Evolutionary conservation across 768 basidiomycete species (phyloP).

Genomic region (Phaeotremella fagi): DNA sequence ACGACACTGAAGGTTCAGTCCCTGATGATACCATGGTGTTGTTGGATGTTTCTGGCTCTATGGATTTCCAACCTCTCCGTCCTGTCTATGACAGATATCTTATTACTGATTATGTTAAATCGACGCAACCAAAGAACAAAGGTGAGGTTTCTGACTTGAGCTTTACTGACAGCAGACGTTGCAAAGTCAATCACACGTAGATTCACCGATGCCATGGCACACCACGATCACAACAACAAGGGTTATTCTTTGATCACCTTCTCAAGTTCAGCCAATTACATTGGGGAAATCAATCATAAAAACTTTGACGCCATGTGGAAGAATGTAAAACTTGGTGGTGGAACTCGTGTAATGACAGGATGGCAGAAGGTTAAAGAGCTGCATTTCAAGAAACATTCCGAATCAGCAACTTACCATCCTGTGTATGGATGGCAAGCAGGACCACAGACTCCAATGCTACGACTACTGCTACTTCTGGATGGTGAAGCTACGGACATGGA

Average conservation of each 20-base stretch:
- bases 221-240: conserved; percentile 8
- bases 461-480: conserved; percentile 21
- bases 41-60: conserved; percentile 20
- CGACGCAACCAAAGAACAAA: conserved; percentile 24
- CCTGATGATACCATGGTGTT: conserved; percentile 24
- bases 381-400: conserved; percentile 25
- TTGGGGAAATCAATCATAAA: conserved; percentile 8
- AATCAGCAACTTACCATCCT: conserved; percentile 16
- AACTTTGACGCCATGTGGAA: conserved; percentile 19
- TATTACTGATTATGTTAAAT: conserved; percentile 9
- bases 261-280: conserved; percentile 6
- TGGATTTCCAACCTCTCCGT: conserved; percentile 15
- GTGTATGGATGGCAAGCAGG: conserved; percentile 29
- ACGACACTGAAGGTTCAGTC: conserved; percentile 4
- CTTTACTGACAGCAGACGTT: conserved; percentile 9
- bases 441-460: conserved; percentile 21
- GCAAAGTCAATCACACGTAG: conserved; percentile 19
- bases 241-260: conserved; percentile 14
- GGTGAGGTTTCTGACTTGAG: conserved; percentile 1
- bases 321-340: conserved; percentile 14
- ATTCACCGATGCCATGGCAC: conserved; percentile 21
- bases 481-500: conserved; percentile 33
- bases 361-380: conserved; percentile 27
- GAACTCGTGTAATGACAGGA: conserved; percentile 26
- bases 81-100: conserved; percentile 16